phyloP scores from a whole-genome alignment of 2,329 filamentous ascomycete genomes.

The Sporothrix pallida region DNA sequence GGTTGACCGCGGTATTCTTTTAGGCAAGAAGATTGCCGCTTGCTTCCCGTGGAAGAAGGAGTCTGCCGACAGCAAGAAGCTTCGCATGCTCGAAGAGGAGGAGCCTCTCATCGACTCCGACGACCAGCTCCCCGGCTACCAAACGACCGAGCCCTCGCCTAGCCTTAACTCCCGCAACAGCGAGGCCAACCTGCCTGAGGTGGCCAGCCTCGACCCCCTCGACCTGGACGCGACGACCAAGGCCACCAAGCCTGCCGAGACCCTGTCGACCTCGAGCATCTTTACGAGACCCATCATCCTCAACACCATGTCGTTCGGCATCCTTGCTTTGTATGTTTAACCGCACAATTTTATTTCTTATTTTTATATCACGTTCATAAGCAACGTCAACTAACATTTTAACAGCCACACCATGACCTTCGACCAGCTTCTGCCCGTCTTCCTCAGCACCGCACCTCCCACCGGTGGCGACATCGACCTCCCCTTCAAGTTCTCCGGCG shows the following conservation, averaged over 20 bases:
- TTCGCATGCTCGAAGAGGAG: constrained; percentile 55
- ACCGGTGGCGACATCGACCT: constrained; percentile 60
- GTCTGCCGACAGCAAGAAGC: constrained; percentile 38
- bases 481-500: constrained; percentile 88
- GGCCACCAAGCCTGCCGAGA: neutral
- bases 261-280: constrained; percentile 47
- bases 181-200: constrained; percentile 44
- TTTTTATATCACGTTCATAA: too few species aligned
- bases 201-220: constrained; percentile 36
- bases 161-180: constrained; percentile 27
- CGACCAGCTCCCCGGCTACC: constrained; percentile 72
- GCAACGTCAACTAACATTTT: constrained; percentile 31
- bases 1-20: constrained; percentile 75
- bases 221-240: constrained; percentile 35
- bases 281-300: constrained; percentile 86
- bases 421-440: constrained; percentile 90
- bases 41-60: constrained; percentile 47
- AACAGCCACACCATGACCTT: constrained; percentile 92
- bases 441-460: constrained; percentile 73
- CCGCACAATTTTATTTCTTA: constrained; percentile 28
- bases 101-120: constrained; percentile 66
- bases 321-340: constrained; percentile 84
- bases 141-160: constrained; percentile 56
- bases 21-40: constrained; percentile 72
- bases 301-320: constrained; percentile 88